Conservation (phyloP, 1,284 basidiomycete species). For the Inonotus obliquus region DNA sequence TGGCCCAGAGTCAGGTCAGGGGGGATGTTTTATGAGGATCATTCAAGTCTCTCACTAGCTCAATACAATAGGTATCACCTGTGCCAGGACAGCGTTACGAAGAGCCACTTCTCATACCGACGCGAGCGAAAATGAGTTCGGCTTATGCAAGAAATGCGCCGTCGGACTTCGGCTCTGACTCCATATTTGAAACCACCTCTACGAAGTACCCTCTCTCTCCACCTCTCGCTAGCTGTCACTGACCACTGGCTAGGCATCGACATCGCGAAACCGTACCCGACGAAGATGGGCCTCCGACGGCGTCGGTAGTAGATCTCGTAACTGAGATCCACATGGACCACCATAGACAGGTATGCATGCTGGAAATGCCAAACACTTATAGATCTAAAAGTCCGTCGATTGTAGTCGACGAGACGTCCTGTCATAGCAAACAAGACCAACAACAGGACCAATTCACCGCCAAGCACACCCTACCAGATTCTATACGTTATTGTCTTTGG, state of each 20-base stretch:
- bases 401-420: conserved; percentile 27
- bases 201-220: conserved; percentile 32
- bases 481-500: conserved; percentile 70
- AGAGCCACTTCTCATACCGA: conserved; percentile 64
- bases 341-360: conserved; percentile 35
- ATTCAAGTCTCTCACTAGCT: conserved; percentile 7
- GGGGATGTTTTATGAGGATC: background rate
- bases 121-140: conserved; percentile 72
- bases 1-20: conserved; percentile 52
- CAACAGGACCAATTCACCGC: conserved; percentile 28
- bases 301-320: conserved; percentile 66
- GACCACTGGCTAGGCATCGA: conserved; percentile 28
- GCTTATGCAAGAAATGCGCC: conserved; percentile 54
- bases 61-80: conserved; percentile 41
- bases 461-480: conserved; percentile 29
- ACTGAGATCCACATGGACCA: conserved; percentile 46
- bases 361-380: conserved; percentile 21
- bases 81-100: conserved; percentile 58
- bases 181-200: conserved; percentile 67
- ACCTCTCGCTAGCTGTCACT: background rate
- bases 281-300: conserved; percentile 69
- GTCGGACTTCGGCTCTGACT: conserved; percentile 70
- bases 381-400: background rate
- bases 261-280: conserved; percentile 59
- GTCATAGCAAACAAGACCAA: conserved; percentile 30